Conservation (phyloP, 2,329 filamentous ascomycete species). For the Alternaria dauci region DNA sequence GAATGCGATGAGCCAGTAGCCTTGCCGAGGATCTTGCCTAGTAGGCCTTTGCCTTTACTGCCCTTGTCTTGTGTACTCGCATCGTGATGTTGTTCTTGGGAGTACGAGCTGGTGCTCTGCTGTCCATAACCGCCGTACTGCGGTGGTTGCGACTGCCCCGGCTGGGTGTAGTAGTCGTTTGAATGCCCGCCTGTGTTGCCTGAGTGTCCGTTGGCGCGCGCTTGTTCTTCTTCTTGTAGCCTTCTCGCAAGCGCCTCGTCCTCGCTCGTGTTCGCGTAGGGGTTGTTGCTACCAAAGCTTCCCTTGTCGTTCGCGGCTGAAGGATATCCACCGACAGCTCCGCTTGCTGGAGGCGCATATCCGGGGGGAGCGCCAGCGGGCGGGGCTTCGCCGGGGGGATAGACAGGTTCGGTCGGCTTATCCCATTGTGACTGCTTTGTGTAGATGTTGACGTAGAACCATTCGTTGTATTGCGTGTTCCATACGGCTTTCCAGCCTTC, state of each 20-base stretch:
- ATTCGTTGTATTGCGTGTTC: constrained; percentile 88
- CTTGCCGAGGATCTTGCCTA: constrained; percentile 64
- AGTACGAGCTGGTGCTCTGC: constrained; percentile 29
- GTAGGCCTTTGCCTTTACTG: constrained; percentile 53
- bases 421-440: constrained; percentile 95
- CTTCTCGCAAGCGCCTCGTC: constrained; percentile 79
- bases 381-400: constrained; percentile 57
- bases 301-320: constrained; percentile 56
- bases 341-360: constrained; percentile 62
- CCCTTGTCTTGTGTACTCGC: constrained; percentile 39
- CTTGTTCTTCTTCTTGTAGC: constrained; percentile 85
- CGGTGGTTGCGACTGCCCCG: constrained; percentile 16
- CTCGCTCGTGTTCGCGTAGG: constrained; percentile 68
- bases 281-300: constrained; percentile 68
- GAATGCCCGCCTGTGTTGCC: constrained; percentile 54
- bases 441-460: constrained; percentile 90
- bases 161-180: constrained; percentile 58
- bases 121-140: constrained; percentile 38
- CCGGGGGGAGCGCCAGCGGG: constrained; percentile 72
- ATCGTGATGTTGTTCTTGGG: constrained; percentile 21
- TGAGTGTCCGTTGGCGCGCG: constrained; percentile 56
- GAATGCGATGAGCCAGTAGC: constrained; percentile 45
- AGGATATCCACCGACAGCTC: constrained; percentile 45
- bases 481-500: constrained; percentile 87
- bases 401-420: constrained; percentile 74